phyloP scores from a whole-genome alignment of 306 rosid species.

The Dryas alaskensis region DNA sequence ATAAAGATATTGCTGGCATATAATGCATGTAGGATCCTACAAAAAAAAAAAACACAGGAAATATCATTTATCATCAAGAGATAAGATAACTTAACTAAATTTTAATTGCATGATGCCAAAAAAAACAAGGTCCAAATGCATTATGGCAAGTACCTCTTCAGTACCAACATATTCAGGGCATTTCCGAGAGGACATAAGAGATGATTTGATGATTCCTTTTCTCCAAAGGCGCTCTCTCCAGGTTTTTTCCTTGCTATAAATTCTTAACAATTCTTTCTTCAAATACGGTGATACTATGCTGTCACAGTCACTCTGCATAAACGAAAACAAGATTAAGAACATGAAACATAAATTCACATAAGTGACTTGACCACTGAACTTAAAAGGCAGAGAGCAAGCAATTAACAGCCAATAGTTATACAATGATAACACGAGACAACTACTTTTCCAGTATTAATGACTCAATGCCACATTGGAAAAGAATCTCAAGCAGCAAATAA shows the following conservation, averaged over 20 bases:
- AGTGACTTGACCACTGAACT: slow-evolving; percentile 1
- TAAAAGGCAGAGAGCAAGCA: neutral
- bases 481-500: neutral
- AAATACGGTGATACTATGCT: slow-evolving; percentile 62
- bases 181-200: slow-evolving; percentile 63
- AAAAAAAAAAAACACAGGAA: slow-evolving; percentile 29
- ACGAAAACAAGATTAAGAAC: slow-evolving; percentile 35
- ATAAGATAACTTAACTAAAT: slow-evolving; percentile 25
- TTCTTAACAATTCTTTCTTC: slow-evolving; percentile 69
- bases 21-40: slow-evolving; percentile 87
- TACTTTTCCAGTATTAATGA: neutral
- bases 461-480: neutral
- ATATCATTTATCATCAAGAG: slow-evolving; percentile 16
- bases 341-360: neutral
- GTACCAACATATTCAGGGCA: slow-evolving; percentile 79
- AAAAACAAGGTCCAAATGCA: neutral
- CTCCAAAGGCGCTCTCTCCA: slow-evolving; percentile 93
- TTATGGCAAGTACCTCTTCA: slow-evolving; percentile 63
- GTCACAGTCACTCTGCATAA: slow-evolving; percentile 57
- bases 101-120: slow-evolving; percentile 13
- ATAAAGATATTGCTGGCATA: slow-evolving; percentile 92
- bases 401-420: neutral
- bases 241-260: slow-evolving; percentile 62
- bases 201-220: slow-evolving; percentile 71
- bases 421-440: neutral